phyloP scores from a whole-genome alignment of 805 yeast species.

The Monosporozyma servazzii region DNA sequence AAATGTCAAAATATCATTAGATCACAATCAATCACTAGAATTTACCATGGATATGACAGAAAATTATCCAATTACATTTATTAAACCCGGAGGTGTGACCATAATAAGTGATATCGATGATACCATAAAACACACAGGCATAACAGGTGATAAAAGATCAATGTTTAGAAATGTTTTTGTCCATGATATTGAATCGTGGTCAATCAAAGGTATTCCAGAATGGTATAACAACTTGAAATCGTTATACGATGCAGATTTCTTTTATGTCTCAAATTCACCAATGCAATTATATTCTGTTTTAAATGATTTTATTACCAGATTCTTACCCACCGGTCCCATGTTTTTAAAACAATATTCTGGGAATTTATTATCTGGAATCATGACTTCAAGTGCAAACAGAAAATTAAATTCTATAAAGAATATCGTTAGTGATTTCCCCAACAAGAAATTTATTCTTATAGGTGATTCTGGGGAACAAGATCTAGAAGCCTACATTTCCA shows the following conservation, averaged over 20 bases:
- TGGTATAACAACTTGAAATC: constrained; percentile 55
- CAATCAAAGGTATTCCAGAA: constrained; percentile 59
- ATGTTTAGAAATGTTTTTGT: constrained; percentile 71
- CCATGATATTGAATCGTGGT: constrained; percentile 56
- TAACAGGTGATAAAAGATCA: constrained; percentile 77
- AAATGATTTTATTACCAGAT: constrained; percentile 20
- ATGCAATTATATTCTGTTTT: constrained; percentile 69
- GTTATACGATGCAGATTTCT: constrained; percentile 47
- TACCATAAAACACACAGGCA: constrained; percentile 85
- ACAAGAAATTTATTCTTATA: constrained; percentile 67
- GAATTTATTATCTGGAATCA: constrained; percentile 64
- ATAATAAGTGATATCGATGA: constrained; percentile 91
- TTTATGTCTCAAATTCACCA: constrained; percentile 93
- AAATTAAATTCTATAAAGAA: constrained; percentile 58
- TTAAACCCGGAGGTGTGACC: constrained; percentile 44
- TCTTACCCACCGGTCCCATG: constrained; percentile 71
- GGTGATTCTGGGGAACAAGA: constrained; percentile 98
- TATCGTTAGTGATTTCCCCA: constrained; percentile 63
- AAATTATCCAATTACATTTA: constrained; percentile 11
- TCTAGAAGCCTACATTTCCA: constrained; percentile 75
- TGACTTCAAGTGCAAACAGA: constrained; percentile 81
- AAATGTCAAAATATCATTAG: constrained; percentile 15
- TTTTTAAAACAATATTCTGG: constrained; percentile 85
- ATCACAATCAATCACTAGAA: constrained; percentile 12
- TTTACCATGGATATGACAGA: constrained; percentile 8